Conservation (phyloP, 768 basidiomycete genomes). For the Calocera viscosa region DNA sequence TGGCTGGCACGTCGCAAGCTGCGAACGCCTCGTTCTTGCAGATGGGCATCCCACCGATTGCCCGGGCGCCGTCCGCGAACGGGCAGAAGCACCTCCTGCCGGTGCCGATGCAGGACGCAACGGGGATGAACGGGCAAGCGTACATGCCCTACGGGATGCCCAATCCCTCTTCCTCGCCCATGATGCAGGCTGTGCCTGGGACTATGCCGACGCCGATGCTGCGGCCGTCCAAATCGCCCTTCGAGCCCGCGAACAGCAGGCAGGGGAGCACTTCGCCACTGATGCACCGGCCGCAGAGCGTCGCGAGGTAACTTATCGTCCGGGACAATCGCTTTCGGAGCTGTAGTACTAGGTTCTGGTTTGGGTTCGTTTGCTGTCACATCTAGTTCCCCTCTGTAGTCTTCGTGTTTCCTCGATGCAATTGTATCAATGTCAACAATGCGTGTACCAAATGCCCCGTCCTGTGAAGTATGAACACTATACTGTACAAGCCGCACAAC, state of each 20-base stretch:
- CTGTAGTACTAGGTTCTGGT: background rate
- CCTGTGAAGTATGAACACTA: no score
- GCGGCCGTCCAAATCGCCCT: background rate
- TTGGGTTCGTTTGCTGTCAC: background rate
- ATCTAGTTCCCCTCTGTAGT: background rate
- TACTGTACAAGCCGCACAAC: no score
- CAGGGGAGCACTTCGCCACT: conserved; percentile 1
- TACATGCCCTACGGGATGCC: background rate
- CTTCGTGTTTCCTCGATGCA: background rate
- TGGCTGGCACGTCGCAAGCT: background rate
- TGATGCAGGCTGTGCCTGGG: background rate
- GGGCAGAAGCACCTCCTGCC: conserved; percentile 1
- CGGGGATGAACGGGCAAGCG: background rate
- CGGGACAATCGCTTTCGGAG: background rate
- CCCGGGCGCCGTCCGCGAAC: background rate
- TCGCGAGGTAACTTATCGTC: background rate
- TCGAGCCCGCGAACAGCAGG: conserved; percentile 4
- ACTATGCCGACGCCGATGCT: background rate
- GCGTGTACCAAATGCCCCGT: no score
- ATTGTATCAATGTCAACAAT: background rate
- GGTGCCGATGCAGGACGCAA: background rate
- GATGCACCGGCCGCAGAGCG: background rate
- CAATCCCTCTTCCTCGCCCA: background rate
- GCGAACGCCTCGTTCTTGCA: background rate
- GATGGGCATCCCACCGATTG: background rate